Evolutionary conservation across 78 protist species (phyloP), one percentile per base, ranked within the genome.

Genomic region (Dictyostelium intermedium): DNA sequence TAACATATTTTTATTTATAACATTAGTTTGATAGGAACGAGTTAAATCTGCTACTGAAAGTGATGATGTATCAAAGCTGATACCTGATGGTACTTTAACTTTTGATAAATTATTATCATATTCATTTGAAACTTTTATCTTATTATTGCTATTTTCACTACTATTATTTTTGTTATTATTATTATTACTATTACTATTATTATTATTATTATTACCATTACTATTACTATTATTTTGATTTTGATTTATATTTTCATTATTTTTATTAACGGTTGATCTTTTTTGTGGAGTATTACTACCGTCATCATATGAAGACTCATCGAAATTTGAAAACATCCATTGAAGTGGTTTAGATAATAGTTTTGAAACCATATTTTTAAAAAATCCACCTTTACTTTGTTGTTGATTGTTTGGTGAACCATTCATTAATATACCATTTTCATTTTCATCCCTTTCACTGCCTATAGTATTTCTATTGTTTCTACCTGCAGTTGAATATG

Each of bases 271-370:
- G 27, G 5, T 41, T 77, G 50, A 43, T 34, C 34, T n/a, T 30
- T 76, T 43, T 77, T 41, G 82, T 76, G 43, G n/a, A 1, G 27
- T 56, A 56, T 20, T 77, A 39, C 18, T 47, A 41, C 35, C 30
- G 8, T 27, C 25, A 18, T 72, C 47, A 16, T 72, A 18, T 34
- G 79, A 34, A 16, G 79, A 34, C 14, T 72, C 79, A 72, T 72
- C 79, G 35, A 72, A 72, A 72, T 72, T 34, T 34, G 82, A 77
- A 77, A 77, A 77, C 82, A 77, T 77, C 82, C 82, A 77, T 25
- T 43, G 34, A 13, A 77, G 61, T 9, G 82, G 82, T 41, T 43
- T 77, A n/a, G 82, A 41, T 43, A 77, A 77, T 23, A 77, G 11
- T 27, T 43, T 77, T 23, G 34, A 39, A 3, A 77, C 50, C 60